Conservation (phyloP, 2,329 filamentous ascomycete genomes). For the Coniochaeta pulveracea region DNA sequence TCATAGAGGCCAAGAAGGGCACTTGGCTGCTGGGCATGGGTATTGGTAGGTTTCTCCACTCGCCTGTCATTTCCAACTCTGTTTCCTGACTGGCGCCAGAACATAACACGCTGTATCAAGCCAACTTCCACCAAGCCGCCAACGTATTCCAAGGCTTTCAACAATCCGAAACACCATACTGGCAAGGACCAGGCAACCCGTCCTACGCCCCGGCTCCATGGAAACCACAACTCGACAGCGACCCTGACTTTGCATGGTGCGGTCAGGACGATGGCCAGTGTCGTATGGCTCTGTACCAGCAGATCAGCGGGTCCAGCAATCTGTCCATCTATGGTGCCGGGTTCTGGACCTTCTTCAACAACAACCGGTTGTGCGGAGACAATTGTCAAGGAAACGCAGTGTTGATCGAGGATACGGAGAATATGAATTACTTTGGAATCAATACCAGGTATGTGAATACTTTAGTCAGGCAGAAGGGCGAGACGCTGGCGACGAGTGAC, state of each 20-base stretch:
- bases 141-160: not conserved
- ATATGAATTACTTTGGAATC: constrained; percentile 28
- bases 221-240: constrained; percentile 7
- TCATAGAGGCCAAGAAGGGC: constrained; percentile 5
- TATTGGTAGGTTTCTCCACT: constrained; percentile 3
- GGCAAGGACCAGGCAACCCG: not conserved
- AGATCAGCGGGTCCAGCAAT: constrained; percentile 6
- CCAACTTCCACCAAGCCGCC: not conserved
- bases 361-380: constrained; percentile 7
- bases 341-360: constrained; percentile 14
- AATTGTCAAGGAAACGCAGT: constrained; percentile 37
- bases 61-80: not conserved
- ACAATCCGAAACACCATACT: not conserved
- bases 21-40: constrained; percentile 7
- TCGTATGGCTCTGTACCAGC: constrained; percentile 13
- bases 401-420: constrained; percentile 37
- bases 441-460: constrained; percentile 22
- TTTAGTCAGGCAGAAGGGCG: constrained; percentile 6
- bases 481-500: constrained; percentile 3
- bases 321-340: constrained; percentile 11
- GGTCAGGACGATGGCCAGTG: constrained; percentile 6
- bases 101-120: constrained; percentile 1
- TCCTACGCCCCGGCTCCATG: constrained; percentile 1
- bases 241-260: constrained; percentile 13
- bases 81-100: not conserved